These are phyloP conservation scores for Aureobasidium sp. DNA, from an alignment of 2,329 filamentous ascomycete genomes.

Conservation along the genomic window DNA sequence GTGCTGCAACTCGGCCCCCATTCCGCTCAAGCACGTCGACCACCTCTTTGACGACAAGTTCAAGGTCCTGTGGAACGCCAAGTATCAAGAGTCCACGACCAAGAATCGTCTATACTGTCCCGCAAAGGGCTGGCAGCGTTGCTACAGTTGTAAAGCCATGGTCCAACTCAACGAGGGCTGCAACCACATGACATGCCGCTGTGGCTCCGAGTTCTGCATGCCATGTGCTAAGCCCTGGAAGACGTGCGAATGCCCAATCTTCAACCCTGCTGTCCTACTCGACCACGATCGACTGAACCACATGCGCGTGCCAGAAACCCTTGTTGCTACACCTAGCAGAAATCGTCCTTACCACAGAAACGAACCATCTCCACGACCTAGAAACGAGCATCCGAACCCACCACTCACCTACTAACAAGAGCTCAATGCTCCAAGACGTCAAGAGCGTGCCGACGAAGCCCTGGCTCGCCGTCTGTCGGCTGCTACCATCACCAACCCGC, in stretches of 20 bases:
- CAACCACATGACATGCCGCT: conserved; percentile 84
- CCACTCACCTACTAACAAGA: conserved; percentile 32
- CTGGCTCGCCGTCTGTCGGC: conserved; percentile 48
- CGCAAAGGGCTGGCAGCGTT: conserved; percentile 63
- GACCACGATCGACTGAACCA: conserved; percentile 51
- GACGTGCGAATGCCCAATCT: conserved; percentile 74
- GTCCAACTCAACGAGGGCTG: conserved; percentile 77
- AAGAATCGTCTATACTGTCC: conserved; percentile 74
- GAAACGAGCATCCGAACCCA: conserved; percentile 16
- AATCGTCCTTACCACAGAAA: conserved; percentile 28
- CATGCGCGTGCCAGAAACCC: conserved; percentile 43
- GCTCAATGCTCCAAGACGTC: conserved; percentile 33
- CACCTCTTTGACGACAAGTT: conserved; percentile 65
- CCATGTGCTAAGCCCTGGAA: conserved; percentile 78
- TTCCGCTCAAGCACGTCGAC: conserved; percentile 70
- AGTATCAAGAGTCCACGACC: conserved; percentile 69
- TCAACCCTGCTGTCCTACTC: conserved; percentile 51
- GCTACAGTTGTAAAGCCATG: conserved; percentile 64
- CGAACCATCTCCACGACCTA: background rate
- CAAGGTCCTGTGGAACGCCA: conserved; percentile 73
- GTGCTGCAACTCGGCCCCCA: conserved; percentile 68
- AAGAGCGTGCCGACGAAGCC: conserved; percentile 43
- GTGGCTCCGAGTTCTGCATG: conserved; percentile 81
- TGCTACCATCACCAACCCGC: conserved; percentile 29
- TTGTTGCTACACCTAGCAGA: conserved; percentile 18